phyloP scores from a whole-genome alignment of 2,329 filamentous ascomycete genomes.

The Scedosporium apiospermum region DNA sequence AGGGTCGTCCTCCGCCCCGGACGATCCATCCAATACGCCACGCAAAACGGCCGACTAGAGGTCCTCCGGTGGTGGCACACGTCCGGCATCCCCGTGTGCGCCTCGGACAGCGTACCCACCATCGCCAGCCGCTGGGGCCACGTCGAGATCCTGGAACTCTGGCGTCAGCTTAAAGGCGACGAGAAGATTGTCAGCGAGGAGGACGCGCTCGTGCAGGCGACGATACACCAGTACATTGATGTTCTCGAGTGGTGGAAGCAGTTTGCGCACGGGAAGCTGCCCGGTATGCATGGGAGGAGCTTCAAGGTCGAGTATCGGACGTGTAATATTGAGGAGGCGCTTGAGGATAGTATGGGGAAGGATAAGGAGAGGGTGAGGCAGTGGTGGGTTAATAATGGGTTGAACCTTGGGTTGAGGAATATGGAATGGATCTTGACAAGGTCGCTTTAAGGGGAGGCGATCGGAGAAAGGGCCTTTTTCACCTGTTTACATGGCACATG shows the following conservation, averaged over 20 bases:
- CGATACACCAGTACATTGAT: slow-evolving; percentile 72
- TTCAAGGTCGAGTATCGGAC: slow-evolving; percentile 85
- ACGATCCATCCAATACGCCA: slow-evolving; percentile 73
- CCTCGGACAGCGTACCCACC: slow-evolving; percentile 74
- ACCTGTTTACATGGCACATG: no score
- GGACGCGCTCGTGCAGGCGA: slow-evolving; percentile 77
- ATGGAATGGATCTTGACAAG: slow-evolving; percentile 86
- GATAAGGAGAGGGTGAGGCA: slow-evolving; percentile 63
- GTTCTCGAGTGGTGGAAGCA: slow-evolving; percentile 91
- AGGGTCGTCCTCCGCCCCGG: slow-evolving; percentile 63
- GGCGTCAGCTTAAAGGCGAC: slow-evolving; percentile 63
- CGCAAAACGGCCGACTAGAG: slow-evolving; percentile 69
- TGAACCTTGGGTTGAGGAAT: slow-evolving; percentile 72
- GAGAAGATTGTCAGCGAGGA: slow-evolving; percentile 64
- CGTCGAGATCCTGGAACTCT: slow-evolving; percentile 73
- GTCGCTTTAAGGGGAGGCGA: slow-evolving; percentile 42
- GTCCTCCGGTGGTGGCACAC: slow-evolving; percentile 83
- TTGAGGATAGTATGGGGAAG: slow-evolving; percentile 69
- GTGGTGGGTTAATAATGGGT: slow-evolving; percentile 83
- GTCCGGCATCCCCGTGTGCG: slow-evolving; percentile 67
- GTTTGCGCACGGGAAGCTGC: slow-evolving; percentile 47
- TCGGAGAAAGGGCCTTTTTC: no score
- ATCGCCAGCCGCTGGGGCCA: slow-evolving; percentile 79
- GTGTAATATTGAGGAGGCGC: slow-evolving; percentile 88
- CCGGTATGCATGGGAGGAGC: slow-evolving; percentile 42